A percentile compares a stretch with the other conserved stretches of the same genome.
phyloP scores from a whole-genome alignment of 805 yeast species.

The Kuraishia molischiana region DNA sequence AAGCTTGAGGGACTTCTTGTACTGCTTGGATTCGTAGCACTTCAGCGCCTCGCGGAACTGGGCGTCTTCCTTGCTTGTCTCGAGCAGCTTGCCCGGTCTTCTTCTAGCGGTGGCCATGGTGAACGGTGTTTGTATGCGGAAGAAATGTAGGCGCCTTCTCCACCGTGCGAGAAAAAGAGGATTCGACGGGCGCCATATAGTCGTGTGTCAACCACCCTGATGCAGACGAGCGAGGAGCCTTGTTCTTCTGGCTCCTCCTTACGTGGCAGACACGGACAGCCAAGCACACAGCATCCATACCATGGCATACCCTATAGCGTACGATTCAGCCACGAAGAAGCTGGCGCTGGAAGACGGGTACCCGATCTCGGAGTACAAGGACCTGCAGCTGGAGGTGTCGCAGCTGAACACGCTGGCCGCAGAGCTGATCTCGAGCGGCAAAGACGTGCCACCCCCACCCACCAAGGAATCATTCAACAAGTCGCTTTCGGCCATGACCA shows the following conservation, averaged over 20 bases:
- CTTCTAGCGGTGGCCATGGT: too few relatives aligned
- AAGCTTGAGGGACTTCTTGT: conserved; percentile 73
- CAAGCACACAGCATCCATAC: too few relatives aligned
- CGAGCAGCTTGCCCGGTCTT: background rate
- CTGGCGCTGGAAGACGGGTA: conserved; percentile 13
- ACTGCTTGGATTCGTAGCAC: conserved; percentile 76
- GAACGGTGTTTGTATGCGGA: too few relatives aligned
- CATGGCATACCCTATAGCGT: conserved; percentile 13
- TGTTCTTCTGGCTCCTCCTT: too few relatives aligned
- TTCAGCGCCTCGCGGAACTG: conserved; percentile 75
- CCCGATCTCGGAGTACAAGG: conserved; percentile 10
- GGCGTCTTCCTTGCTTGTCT: conserved; percentile 49
- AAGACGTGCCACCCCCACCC: conserved; percentile 45
- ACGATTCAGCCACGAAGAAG: conserved; percentile 20
- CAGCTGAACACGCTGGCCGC: conserved; percentile 23
- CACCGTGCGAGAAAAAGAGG: too few relatives aligned
- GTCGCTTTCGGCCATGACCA: conserved; percentile 47
- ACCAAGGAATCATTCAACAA: conserved; percentile 45
- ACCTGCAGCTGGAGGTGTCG: conserved; percentile 17
- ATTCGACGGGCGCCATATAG: too few relatives aligned
- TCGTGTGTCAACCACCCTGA: too few relatives aligned
- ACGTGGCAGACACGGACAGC: too few relatives aligned
- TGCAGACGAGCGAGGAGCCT: too few relatives aligned
- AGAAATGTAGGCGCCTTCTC: too few relatives aligned
- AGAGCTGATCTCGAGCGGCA: conserved; percentile 34